These are phyloP conservation scores for Brassica balearica DNA, from an alignment of 441 rosid species.

Conservation along the genomic window DNA sequence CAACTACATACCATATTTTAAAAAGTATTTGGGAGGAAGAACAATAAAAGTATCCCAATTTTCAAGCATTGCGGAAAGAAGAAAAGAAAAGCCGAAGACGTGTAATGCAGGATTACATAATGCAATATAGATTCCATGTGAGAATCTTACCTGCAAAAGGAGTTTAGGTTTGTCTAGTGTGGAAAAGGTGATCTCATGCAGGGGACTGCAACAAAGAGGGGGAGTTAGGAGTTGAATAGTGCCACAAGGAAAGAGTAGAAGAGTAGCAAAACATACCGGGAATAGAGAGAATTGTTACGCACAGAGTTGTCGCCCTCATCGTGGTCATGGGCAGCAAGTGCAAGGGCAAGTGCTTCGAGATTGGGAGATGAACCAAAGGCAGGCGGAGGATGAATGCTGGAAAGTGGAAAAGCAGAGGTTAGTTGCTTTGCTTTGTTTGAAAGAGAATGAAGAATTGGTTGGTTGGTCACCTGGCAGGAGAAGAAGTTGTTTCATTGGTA, in stretches of 20 bases:
- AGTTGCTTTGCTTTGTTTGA: background rate
- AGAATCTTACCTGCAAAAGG: conserved; percentile 60
- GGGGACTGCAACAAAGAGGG: conserved; percentile 53
- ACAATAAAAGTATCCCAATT: background rate
- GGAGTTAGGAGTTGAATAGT: background rate
- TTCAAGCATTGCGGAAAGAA: background rate
- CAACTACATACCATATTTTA: background rate
- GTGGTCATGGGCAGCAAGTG: conserved; percentile 43
- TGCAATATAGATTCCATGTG: background rate
- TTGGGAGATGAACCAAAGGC: conserved; percentile 81
- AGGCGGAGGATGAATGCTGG: conserved; percentile 81
- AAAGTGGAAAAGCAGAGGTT: conserved; percentile 37
- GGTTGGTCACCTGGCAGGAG: conserved; percentile 46
- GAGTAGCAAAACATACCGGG: conserved; percentile 5
- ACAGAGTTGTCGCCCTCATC: conserved; percentile 60
- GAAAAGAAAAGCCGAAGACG: background rate
- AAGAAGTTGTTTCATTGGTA: conserved; percentile 41
- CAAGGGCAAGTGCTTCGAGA: conserved; percentile 72
- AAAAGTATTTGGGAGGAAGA: too few species aligned
- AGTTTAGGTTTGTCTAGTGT: conserved; percentile 76
- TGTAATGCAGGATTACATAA: background rate
- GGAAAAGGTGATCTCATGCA: conserved; percentile 79
- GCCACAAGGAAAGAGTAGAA: background rate
- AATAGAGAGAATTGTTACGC: conserved; percentile 60
- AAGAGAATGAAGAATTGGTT: background rate